phyloP scores from a whole-genome alignment of 805 yeast genomes.

The Candida ulmi region DNA sequence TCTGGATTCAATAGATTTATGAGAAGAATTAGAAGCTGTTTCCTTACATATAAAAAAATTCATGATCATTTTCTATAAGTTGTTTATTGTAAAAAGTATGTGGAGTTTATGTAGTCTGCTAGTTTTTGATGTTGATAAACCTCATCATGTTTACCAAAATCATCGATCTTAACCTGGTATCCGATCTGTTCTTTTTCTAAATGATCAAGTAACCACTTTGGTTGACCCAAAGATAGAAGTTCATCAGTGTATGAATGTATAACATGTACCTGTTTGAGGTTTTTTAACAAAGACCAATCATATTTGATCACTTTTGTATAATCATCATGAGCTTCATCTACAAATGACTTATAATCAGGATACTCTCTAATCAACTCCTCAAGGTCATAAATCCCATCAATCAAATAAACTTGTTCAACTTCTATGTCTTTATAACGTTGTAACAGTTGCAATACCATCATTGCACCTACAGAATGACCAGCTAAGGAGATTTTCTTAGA shows the following conservation, averaged over 20 bases:
- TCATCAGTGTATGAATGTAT: conserved; percentile 68
- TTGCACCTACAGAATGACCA: conserved; percentile 86
- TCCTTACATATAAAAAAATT: no score
- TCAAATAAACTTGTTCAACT: conserved; percentile 28
- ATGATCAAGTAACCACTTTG: conserved; percentile 32
- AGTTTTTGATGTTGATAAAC: conserved; percentile 44
- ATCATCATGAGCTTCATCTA: conserved; percentile 49
- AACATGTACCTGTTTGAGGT: conserved; percentile 27
- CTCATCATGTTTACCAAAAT: conserved; percentile 61
- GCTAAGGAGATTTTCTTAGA: conserved; percentile 28
- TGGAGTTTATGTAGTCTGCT: conserved; percentile 24
- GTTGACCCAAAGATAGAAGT: conserved; percentile 48
- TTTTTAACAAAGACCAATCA: conserved; percentile 2
- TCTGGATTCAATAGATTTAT: conserved; percentile 43
- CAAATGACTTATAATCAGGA: conserved; percentile 51
- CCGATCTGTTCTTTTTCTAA: conserved; percentile 21
- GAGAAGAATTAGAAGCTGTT: no score
- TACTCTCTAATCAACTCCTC: conserved; percentile 49
- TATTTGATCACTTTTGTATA: conserved; percentile 17
- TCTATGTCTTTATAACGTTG: conserved; percentile 2
- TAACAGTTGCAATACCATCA: conserved; percentile 23
- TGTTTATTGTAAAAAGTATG: conserved; percentile 3
- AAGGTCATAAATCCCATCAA: conserved; percentile 71
- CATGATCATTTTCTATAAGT: no score
- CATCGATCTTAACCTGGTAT: conserved; percentile 24